Evolutionary conservation across 2,329 filamentous ascomycete genomes (phyloP).

Genomic region (Calonectria crousiana): DNA sequence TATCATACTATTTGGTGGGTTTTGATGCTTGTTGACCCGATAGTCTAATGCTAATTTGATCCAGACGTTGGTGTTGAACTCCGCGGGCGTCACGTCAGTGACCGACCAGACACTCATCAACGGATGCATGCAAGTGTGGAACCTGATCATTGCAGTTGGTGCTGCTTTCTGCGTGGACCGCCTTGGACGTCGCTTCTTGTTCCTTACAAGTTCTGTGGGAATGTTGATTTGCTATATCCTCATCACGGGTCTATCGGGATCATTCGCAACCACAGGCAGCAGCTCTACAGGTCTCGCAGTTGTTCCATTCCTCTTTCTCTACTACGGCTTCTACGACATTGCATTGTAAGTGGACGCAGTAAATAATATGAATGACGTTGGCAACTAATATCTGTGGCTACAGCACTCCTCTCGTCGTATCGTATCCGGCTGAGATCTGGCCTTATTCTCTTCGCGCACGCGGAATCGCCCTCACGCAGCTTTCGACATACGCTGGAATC

Average conservation of each 20-base stretch:
- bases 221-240: slow-evolving; percentile 36
- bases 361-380: background rate
- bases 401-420: slow-evolving; percentile 21
- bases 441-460: slow-evolving; percentile 31
- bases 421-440: slow-evolving; percentile 42
- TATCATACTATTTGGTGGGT: background rate
- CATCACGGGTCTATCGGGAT: slow-evolving; percentile 46
- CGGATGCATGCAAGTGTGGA: slow-evolving; percentile 47
- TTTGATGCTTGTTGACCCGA: no score
- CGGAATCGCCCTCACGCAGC: slow-evolving; percentile 22
- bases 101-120: slow-evolving; percentile 47
- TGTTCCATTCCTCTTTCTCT: slow-evolving; percentile 8
- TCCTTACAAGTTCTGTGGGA: slow-evolving; percentile 22
- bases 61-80: slow-evolving; percentile 45
- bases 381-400: background rate
- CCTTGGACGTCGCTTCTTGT: slow-evolving; percentile 24
- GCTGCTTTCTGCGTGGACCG: slow-evolving; percentile 43
- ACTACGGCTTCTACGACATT: slow-evolving; percentile 31
- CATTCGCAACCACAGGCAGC: slow-evolving; percentile 16
- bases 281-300: slow-evolving; percentile 7
- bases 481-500: slow-evolving; percentile 16
- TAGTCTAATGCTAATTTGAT: background rate
- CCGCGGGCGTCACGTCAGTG: slow-evolving; percentile 52
- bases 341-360: slow-evolving; percentile 16
- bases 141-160: slow-evolving; percentile 49